Percentiles rank a stretch among this genome's conserved stretches.
These are phyloP conservation scores for Arthrobotrys megalospora DNA, from an alignment of 2,329 filamentous ascomycete genomes.

Conservation along the genomic window DNA sequence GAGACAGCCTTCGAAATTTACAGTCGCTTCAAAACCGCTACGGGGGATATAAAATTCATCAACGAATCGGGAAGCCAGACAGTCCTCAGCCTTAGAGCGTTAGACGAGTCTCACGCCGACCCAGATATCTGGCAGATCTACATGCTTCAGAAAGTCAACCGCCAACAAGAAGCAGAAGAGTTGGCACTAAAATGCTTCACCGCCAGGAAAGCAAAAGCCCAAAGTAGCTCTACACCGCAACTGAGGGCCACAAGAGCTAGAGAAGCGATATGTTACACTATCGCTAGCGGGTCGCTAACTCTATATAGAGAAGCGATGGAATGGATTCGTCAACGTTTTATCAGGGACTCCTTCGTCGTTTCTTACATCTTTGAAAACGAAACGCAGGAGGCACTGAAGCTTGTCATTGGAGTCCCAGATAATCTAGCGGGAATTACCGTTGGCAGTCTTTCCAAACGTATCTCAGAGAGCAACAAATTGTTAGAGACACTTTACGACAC, in stretches of 20 bases:
- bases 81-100: background rate
- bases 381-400: background rate
- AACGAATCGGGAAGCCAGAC: background rate
- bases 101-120: background rate
- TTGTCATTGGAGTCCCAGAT: conserved; percentile 13
- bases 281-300: conserved; percentile 1
- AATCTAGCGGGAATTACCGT: background rate
- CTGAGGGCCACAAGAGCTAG: background rate
- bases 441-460: background rate
- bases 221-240: background rate
- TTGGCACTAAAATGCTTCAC: conserved; percentile 1
- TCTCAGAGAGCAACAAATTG: conserved; percentile 1
- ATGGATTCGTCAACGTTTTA: conserved; percentile 31
- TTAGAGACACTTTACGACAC: conserved; percentile 9
- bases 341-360: conserved; percentile 11
- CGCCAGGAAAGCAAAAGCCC: background rate
- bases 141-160: background rate
- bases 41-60: background rate
- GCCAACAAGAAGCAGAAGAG: background rate
- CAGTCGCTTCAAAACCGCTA: background rate
- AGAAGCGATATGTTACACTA: conserved; percentile 1
- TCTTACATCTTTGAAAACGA: background rate
- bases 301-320: conserved; percentile 10
- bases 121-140: conserved; percentile 27
- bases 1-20: background rate